These are phyloP conservation scores for Gypsophila paniculata DNA, from an alignment of 179 eudicot genomes.

Conservation along the genomic window DNA sequence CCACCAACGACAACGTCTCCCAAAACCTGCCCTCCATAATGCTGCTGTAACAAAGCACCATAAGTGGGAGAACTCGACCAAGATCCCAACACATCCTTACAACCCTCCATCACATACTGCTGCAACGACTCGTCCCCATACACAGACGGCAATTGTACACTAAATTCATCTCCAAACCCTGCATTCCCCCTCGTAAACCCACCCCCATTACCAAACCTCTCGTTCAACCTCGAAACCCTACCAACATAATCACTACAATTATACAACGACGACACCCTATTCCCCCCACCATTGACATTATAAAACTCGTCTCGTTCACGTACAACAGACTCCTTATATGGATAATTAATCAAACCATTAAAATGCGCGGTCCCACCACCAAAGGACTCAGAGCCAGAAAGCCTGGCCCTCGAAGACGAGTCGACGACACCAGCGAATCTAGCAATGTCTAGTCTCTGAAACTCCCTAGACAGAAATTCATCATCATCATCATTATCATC, in stretches of 20 bases:
- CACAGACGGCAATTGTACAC: constrained; percentile 17
- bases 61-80: constrained; percentile 28
- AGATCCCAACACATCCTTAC: constrained; percentile 23
- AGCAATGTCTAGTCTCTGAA: constrained; percentile 36
- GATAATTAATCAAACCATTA: constrained; percentile 26
- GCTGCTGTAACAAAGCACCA: constrained; percentile 29
- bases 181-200: constrained; percentile 14
- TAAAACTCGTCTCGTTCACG: constrained; percentile 20
- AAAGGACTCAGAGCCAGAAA: no score
- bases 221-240: constrained; percentile 6
- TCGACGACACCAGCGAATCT: no score
- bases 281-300: constrained; percentile 19
- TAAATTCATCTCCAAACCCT: constrained; percentile 19
- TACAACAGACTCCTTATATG: no score
- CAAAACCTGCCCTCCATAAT: constrained; percentile 24
- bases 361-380: constrained; percentile 25
- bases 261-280: constrained; percentile 7
- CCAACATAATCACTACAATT: constrained; percentile 14
- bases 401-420: no score
- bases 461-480: constrained; percentile 36
- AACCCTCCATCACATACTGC: constrained; percentile 26
- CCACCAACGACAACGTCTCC: constrained; percentile 26
- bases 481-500: no score
- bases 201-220: constrained; percentile 12
- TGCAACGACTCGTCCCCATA: constrained; percentile 27